Base-by-base conservation (phyloP, 2,329 filamentous ascomycete species). In the Basipetospora chlamydospora region DNA sequence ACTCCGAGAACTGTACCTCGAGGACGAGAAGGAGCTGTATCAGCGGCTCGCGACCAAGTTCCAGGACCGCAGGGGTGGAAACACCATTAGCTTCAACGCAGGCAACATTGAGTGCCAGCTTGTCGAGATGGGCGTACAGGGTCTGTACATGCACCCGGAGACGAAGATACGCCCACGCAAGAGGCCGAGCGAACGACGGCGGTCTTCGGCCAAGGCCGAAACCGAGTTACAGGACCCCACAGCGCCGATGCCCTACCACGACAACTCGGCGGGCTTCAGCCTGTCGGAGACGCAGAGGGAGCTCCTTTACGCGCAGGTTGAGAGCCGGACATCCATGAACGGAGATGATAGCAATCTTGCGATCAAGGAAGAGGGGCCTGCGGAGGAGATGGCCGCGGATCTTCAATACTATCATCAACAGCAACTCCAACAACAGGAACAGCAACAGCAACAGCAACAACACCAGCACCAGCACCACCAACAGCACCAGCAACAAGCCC, bases 101-200 rank as follows among this genome's bases (percentile, higher is more conserved):
- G 56, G 55, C 21, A 65, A 70, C 41, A 56, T 73, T 26, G 62
- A 68, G 42, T 57, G 62, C 45, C 63, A 64, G 44, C 53, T 72
- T 2, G 61, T 69, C 37, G 60, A 61, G 41, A 42, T 57, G 28
- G 64, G 60, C 37, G 50, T 67, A 33, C 62, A 67, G 38, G 61
- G 67, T 38, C 48, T 58, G 23, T 56, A 45, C 28, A 31, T 51
- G 17, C 56, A 59, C 33, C 39, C 62, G 11, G 60, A 59, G 33
- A 50, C 53, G 32, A 47, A 44, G 11, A 43, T 56, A 5, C 55
- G 57, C 20, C 57, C 63, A 4, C 58, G 63, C n/a, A 57, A 58
- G 30, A 63, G 59, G 41, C 49, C 56, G n/a, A 56, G 53, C 41
- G 47, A 45, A 33, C 44, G 43, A 15, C 42, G 44, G 15, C 39